These are phyloP conservation scores for Coemansia sp. DNA, from an alignment of 192 early-diverging fungal genomes.

Conservation along the genomic window DNA sequence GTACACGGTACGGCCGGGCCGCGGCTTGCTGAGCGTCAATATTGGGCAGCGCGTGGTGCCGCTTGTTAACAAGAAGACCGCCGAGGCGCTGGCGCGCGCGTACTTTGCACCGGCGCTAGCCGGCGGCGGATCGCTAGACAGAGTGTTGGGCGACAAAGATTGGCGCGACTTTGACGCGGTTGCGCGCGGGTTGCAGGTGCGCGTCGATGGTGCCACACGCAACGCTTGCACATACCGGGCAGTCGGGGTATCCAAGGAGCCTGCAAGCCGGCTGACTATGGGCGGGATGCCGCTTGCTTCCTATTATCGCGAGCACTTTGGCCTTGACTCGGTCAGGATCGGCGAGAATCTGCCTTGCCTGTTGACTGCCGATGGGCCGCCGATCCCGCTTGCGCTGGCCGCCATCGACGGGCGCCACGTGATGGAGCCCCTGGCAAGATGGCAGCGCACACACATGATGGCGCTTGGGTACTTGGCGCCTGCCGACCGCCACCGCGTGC, in stretches of 20 bases:
- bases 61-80: background rate
- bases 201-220: background rate
- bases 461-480: slow-evolving; percentile 3
- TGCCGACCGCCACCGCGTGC: background rate
- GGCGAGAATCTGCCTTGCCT: slow-evolving; percentile 16
- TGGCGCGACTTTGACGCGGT: slow-evolving; percentile 18
- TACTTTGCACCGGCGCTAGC: background rate
- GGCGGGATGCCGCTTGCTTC: slow-evolving; percentile 2
- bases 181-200: slow-evolving; percentile 6
- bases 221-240: background rate
- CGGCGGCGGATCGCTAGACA: background rate
- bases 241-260: slow-evolving; percentile 2
- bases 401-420: background rate
- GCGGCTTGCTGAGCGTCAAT: background rate
- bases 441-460: slow-evolving; percentile 13
- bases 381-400: slow-evolving; percentile 22
- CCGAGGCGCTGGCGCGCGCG: background rate
- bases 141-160: background rate
- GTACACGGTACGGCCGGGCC: slow-evolving; percentile 11
- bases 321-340: background rate
- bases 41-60: background rate
- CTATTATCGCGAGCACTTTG: slow-evolving; percentile 10
- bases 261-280: background rate
- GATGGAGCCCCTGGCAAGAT: slow-evolving; percentile 1
- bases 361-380: background rate